A percentile compares a stretch with the other conserved stretches of the same genome.
Conservation (phyloP, 805 yeast species). For the Groenewaldozyma tartarivorans region DNA sequence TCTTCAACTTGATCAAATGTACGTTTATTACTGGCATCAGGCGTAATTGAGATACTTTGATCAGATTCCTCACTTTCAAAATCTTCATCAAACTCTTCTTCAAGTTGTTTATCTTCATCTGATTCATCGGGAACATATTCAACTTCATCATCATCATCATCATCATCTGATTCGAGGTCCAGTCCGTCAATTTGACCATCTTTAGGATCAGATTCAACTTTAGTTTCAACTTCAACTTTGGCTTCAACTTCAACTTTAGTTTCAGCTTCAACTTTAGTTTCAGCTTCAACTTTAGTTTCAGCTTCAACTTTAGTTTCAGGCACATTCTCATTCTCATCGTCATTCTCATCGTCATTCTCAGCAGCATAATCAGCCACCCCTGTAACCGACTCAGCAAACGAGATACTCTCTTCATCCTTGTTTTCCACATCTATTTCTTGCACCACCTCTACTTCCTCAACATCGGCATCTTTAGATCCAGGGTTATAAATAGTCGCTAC, state of each 20-base stretch:
- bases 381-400: too few species aligned
- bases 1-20: constrained; percentile 8
- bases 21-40: constrained; percentile 2
- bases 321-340: constrained; percentile 8
- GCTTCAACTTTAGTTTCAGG: too few species aligned
- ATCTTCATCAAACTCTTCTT: constrained; percentile 7
- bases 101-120: constrained; percentile 19
- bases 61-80: neutral
- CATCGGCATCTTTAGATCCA: neutral
- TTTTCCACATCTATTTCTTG: constrained; percentile 4
- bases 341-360: constrained; percentile 3
- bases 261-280: too few species aligned
- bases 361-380: too few species aligned
- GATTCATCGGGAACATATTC: too few species aligned
- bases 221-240: constrained; percentile 2
- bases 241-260: too few species aligned
- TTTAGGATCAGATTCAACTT: too few species aligned
- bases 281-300: too few species aligned
- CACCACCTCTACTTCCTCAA: constrained; percentile 2
- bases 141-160: neutral
- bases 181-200: too few species aligned
- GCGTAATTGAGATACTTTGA: too few species aligned
- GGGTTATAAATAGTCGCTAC: neutral
- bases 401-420: neutral
- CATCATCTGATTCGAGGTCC: neutral